These are phyloP conservation scores for Choiromyces venosus DNA, from an alignment of 495 filamentous ascomycete species.

Conservation along the genomic window DNA sequence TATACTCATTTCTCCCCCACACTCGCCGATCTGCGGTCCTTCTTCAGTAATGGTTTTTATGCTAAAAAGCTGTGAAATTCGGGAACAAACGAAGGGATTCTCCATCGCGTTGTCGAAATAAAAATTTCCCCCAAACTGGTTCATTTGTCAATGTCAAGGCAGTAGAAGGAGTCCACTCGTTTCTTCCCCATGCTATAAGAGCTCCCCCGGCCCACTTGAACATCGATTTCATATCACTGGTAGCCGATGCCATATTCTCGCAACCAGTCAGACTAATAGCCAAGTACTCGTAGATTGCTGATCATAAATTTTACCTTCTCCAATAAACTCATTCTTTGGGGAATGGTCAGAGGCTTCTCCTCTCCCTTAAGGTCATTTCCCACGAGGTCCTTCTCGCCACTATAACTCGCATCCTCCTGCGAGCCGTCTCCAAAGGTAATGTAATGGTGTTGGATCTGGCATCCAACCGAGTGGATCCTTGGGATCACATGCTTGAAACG, in stretches of 20 bases:
- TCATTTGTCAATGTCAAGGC: neutral
- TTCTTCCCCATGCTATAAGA: neutral
- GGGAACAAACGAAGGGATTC: too few species aligned
- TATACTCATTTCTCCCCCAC: too few species aligned
- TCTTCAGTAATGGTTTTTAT: too few species aligned
- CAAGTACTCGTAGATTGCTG: conserved; percentile 3
- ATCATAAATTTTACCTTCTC: neutral
- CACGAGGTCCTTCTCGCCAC: too few species aligned
- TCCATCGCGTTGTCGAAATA: conserved; percentile 2
- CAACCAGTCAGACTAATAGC: conserved; percentile 1
- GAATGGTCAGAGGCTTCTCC: neutral
- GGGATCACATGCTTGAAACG: too few species aligned
- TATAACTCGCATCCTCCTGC: too few species aligned
- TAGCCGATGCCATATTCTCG: neutral
- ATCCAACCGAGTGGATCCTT: too few species aligned
- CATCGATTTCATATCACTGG: too few species aligned
- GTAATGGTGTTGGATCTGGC: too few species aligned
- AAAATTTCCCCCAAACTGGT: neutral
- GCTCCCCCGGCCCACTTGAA: conserved; percentile 1
- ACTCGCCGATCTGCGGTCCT: too few species aligned
- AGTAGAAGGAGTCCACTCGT: conserved; percentile 1
- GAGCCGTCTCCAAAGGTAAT: too few species aligned
- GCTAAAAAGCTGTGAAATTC: too few species aligned
- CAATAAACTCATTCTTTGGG: conserved; percentile 3
- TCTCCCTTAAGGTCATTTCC: neutral